phyloP scores from a whole-genome alignment of 495 filamentous ascomycete species.

The Aspergillus conjunctus region DNA sequence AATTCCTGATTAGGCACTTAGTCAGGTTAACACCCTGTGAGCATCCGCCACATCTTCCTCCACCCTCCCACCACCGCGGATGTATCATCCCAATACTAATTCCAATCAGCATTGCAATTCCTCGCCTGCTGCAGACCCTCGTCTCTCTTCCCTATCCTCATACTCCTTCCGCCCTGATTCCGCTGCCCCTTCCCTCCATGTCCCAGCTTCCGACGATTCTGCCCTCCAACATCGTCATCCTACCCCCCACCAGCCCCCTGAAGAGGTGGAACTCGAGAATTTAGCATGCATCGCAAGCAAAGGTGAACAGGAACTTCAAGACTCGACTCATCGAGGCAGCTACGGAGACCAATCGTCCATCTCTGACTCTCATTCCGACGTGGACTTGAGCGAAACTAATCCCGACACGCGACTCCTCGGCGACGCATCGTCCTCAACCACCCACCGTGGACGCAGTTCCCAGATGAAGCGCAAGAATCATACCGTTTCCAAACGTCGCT shows the following conservation, averaged over 20 bases:
- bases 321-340: not conserved
- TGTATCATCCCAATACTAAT: conserved; percentile 13
- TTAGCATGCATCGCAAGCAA: conserved; percentile 24
- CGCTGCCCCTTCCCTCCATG: conserved; percentile 15
- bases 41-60: conserved; percentile 14
- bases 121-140: conserved; percentile 8
- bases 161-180: conserved; percentile 5
- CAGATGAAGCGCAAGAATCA: conserved; percentile 48
- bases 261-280: conserved; percentile 24
- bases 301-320: conserved; percentile 12
- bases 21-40: not conserved
- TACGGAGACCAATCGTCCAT: conserved; percentile 13
- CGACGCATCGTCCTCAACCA: conserved; percentile 15
- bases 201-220: conserved; percentile 17
- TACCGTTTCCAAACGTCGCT: conserved; percentile 43
- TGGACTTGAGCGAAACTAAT: conserved; percentile 9
- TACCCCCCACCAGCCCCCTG: conserved; percentile 10
- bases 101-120: not conserved
- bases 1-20: not conserved
- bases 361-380: conserved; percentile 8
- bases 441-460: conserved; percentile 23
- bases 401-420: conserved; percentile 22
- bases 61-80: conserved; percentile 12
- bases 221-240: conserved; percentile 7
- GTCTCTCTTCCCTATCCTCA: conserved; percentile 14